These are phyloP conservation scores for Beta corolliflora DNA, from an alignment of 179 eudicot genomes.

Conservation along the genomic window DNA sequence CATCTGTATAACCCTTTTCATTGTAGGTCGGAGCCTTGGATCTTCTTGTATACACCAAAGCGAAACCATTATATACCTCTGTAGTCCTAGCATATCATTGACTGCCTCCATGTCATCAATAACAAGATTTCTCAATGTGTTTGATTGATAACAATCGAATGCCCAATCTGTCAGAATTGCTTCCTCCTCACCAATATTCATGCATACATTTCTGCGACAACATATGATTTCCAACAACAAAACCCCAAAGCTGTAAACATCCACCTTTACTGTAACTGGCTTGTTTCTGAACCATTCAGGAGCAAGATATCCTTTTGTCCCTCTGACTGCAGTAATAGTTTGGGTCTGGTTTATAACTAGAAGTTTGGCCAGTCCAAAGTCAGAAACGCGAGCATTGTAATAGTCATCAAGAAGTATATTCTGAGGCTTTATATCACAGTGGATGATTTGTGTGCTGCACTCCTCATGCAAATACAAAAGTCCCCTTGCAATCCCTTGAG, in stretches of 20 bases:
- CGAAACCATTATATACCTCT: constrained; percentile 30
- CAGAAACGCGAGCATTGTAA: constrained; percentile 36
- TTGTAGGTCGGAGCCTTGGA: constrained; percentile 36
- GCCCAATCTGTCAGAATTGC: constrained; percentile 44
- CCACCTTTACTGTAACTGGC: constrained; percentile 48
- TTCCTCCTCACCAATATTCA: constrained; percentile 16
- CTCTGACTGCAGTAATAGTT: constrained; percentile 43
- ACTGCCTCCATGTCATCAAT: constrained; percentile 27
- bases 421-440: constrained; percentile 59
- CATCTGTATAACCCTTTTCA: constrained; percentile 39
- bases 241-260: constrained; percentile 56
- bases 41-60: constrained; percentile 48
- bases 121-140: constrained; percentile 25
- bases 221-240: constrained; percentile 43
- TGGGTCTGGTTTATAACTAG: constrained; percentile 37
- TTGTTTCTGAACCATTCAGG: constrained; percentile 60
- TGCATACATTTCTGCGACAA: constrained; percentile 32
- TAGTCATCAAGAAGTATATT: constrained; percentile 46
- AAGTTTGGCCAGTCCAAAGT: constrained; percentile 56
- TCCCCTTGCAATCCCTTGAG: constrained; percentile 42
- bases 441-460: constrained; percentile 49
- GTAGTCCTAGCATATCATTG: constrained; percentile 18
- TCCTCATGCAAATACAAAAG: constrained; percentile 51
- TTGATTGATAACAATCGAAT: constrained; percentile 31
- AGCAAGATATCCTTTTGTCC: constrained; percentile 57